phyloP scores from a whole-genome alignment of 306 rosid species.

The Hippophae gyantsensis region DNA sequence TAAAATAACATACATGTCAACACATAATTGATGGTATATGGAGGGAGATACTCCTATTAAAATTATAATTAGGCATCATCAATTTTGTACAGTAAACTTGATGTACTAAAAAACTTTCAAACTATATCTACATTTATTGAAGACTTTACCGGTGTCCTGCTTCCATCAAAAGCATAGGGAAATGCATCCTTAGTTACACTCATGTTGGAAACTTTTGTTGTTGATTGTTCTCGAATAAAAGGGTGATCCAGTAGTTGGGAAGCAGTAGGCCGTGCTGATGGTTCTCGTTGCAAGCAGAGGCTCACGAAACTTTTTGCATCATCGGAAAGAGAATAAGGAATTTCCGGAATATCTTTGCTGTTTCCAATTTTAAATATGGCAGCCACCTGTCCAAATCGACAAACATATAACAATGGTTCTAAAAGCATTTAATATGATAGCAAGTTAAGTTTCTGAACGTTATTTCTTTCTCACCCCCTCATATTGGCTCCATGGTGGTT shows the following conservation, averaged over 20 bases:
- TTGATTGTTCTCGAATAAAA: conserved; percentile 68
- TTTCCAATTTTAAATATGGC: conserved; percentile 97
- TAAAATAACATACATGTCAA: no score
- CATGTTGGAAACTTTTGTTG: conserved; percentile 50
- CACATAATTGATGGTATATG: no score
- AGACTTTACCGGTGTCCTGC: conserved; percentile 73
- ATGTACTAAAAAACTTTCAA: neutral
- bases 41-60: no score
- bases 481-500: conserved; percentile 94
- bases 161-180: conserved; percentile 65
- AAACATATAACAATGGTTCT: conserved; percentile 19
- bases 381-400: conserved; percentile 63
- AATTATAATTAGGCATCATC: no score
- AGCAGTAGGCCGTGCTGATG: conserved; percentile 72
- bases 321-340: conserved; percentile 80
- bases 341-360: conserved; percentile 92
- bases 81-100: neutral
- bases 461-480: conserved; percentile 78
- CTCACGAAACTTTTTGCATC: conserved; percentile 76
- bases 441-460: conserved; percentile 11
- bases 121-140: neutral
- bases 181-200: conserved; percentile 60
- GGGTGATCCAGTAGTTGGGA: conserved; percentile 59
- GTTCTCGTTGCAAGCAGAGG: conserved; percentile 77
- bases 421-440: conserved; percentile 9